Percentiles rank a stretch among this genome's conserved stretches.
phyloP scores from a whole-genome alignment of 2,329 filamentous ascomycete species.

The Fusarium sambucinum region DNA sequence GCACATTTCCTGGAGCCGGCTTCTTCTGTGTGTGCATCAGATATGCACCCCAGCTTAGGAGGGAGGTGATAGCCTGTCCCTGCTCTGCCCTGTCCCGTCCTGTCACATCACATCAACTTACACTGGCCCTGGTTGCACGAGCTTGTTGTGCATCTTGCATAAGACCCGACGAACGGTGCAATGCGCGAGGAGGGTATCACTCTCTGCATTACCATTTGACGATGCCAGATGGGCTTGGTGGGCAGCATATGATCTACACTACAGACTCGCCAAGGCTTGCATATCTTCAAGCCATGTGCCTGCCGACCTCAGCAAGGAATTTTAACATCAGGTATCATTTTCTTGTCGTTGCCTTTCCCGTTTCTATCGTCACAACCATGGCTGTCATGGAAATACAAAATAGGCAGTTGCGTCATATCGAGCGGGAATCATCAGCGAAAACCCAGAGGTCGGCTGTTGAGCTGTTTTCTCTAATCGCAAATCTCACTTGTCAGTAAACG shows the following conservation, averaged over 20 bases:
- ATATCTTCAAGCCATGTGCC: conserved; percentile 7
- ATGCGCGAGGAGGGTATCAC: conserved; percentile 40
- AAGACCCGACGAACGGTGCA: conserved; percentile 45
- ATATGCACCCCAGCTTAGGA: conserved; percentile 37
- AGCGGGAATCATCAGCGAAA: conserved; percentile 23
- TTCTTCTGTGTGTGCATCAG: conserved; percentile 37
- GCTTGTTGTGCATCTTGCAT: conserved; percentile 49
- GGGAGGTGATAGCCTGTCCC: conserved; percentile 38
- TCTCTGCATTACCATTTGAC: conserved; percentile 32
- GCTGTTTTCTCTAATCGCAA: conserved; percentile 1
- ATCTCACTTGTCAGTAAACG: conserved; percentile 13
- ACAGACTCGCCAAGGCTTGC: conserved; percentile 37
- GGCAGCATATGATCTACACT: conserved; percentile 46
- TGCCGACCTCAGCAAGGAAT: conserved; percentile 4
- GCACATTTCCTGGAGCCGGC: conserved; percentile 34
- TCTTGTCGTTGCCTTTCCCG: neutral
- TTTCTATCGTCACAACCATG: conserved; percentile 7
- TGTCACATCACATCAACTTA: conserved; percentile 15
- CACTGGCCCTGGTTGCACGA: conserved; percentile 38
- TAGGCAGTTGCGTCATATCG: conserved; percentile 7
- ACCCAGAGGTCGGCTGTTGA: conserved; percentile 16
- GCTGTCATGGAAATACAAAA: conserved; percentile 8
- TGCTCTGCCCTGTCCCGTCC: conserved; percentile 11
- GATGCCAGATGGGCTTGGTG: conserved; percentile 38
- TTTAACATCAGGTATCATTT: conserved; percentile 4